Conservation (phyloP, 257 asterid species). For the Jacaranda mimosifolia region DNA sequence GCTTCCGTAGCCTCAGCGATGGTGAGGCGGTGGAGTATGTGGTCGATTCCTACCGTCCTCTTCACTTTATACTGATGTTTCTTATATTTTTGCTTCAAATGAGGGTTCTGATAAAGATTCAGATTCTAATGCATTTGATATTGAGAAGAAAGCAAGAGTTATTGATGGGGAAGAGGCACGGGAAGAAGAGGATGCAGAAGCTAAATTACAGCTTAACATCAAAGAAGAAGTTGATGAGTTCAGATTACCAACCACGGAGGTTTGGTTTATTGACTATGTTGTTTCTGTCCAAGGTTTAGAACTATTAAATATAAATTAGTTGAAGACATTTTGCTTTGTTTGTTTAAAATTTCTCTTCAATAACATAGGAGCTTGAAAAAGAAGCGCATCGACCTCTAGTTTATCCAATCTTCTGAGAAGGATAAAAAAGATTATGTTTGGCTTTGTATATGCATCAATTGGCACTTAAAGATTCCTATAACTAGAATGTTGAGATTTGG, state of each 20-base stretch:
- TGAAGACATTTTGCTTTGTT: too few species aligned
- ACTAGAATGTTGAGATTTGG: constrained; percentile 10
- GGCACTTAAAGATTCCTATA: constrained; percentile 19
- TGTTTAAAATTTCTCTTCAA: background rate
- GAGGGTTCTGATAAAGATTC: constrained; percentile 47
- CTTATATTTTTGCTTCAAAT: too few species aligned
- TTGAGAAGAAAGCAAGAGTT: constrained; percentile 58
- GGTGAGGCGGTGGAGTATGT: background rate
- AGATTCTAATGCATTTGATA: constrained; percentile 69
- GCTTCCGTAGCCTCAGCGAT: constrained; percentile 18
- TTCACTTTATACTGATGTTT: too few species aligned
- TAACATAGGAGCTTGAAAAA: constrained; percentile 81
- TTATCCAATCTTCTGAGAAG: too few species aligned
- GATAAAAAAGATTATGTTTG: too few species aligned
- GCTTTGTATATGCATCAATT: background rate
- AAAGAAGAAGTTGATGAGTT: constrained; percentile 78
- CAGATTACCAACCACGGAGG: constrained; percentile 83
- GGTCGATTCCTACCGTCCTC: too few species aligned
- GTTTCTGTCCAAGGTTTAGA: constrained; percentile 1
- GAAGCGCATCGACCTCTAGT: constrained; percentile 70
- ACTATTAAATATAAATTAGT: background rate
- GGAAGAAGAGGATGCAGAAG: constrained; percentile 59
- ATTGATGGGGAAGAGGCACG: constrained; percentile 58
- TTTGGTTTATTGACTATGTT: constrained; percentile 34
- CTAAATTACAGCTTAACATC: constrained; percentile 66